A percentile compares a stretch with the other conserved stretches of the same genome.
phyloP scores from a whole-genome alignment of 208 protist genomes.

The Leishmania amazonensis region DNA sequence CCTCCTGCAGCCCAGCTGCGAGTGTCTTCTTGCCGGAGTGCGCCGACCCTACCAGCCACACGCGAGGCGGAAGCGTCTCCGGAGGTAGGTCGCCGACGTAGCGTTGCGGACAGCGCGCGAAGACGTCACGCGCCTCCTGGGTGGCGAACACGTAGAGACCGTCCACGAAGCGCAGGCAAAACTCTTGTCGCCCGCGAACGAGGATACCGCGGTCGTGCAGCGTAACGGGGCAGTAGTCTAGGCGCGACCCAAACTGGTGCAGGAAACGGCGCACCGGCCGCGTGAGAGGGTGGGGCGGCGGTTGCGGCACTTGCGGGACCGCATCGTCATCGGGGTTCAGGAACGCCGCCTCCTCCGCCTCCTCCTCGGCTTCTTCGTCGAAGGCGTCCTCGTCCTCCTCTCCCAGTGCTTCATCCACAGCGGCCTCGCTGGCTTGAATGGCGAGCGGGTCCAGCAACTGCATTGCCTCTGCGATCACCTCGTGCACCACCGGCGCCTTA shows the following conservation, averaged over 20 bases:
- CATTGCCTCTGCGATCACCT: conserved; percentile 45
- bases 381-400: conserved; percentile 56
- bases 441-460: conserved; percentile 53
- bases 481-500: conserved; percentile 20
- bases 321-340: conserved; percentile 46
- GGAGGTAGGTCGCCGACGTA: conserved; percentile 54
- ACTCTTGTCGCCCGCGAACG: conserved; percentile 62
- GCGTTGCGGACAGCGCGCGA: conserved; percentile 67
- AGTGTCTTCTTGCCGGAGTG: conserved; percentile 79
- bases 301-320: not conserved
- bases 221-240: conserved; percentile 89
- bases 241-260: conserved; percentile 78
- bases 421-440: conserved; percentile 48
- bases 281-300: conserved; percentile 40
- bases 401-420: conserved; percentile 42
- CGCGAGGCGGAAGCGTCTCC: conserved; percentile 57
- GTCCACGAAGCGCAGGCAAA: conserved; percentile 56
- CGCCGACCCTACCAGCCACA: conserved; percentile 81
- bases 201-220: conserved; percentile 70
- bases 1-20: conserved; percentile 43
- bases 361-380: conserved; percentile 55
- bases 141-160: conserved; percentile 84
- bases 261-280: conserved; percentile 60
- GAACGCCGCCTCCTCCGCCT: conserved; percentile 64
- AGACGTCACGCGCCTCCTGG: conserved; percentile 53